Evolutionary conservation across 2,329 filamentous ascomycete species (phyloP).

Genomic region (Talaromyces sp.): DNA sequence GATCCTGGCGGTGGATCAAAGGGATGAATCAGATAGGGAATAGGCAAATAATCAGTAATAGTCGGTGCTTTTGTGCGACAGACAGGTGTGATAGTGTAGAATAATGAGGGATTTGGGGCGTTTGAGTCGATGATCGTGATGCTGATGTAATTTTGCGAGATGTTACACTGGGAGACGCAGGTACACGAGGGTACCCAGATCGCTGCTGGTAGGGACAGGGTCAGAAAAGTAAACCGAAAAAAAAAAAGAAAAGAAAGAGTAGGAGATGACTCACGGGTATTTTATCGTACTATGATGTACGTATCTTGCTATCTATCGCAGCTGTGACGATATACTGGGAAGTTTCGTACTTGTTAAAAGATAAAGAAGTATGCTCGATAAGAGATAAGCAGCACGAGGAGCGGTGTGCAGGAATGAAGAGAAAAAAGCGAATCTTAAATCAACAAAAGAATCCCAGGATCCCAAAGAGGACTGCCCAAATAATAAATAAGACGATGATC

Average conservation of each 20-base stretch:
- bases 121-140: constrained; percentile 5
- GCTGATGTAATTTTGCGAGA: constrained; percentile 2
- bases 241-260: neutral
- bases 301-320: neutral
- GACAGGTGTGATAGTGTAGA: neutral
- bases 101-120: neutral
- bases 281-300: neutral
- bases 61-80: neutral
- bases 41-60: neutral
- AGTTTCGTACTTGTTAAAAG: neutral
- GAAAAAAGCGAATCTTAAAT: neutral
- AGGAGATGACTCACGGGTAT: constrained; percentile 3
- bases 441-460: neutral
- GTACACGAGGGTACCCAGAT: neutral
- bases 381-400: neutral
- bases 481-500: neutral
- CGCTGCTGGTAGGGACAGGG: neutral
- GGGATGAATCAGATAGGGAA: neutral
- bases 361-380: neutral
- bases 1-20: constrained; percentile 9
- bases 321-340: neutral
- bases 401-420: neutral
- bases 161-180: constrained; percentile 7
- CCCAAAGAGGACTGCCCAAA: neutral
- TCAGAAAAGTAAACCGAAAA: neutral